phyloP scores from a whole-genome alignment of 257 asterid species.

The Leptodermis oblonga region DNA sequence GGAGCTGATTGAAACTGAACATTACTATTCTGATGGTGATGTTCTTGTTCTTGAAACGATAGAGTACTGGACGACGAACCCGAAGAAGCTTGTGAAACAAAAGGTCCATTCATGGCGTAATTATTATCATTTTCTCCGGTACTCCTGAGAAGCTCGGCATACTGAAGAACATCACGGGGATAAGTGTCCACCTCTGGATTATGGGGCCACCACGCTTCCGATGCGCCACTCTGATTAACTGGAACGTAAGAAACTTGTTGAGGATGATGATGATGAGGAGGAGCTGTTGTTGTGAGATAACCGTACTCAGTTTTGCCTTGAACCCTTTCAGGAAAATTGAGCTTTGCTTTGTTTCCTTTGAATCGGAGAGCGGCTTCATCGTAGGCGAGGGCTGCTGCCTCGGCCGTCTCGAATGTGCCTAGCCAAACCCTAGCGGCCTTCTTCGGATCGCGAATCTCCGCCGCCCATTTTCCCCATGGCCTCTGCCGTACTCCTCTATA shows the following conservation, averaged over 20 bases:
- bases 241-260: not conserved
- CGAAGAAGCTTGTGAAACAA: constrained; percentile 29
- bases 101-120: constrained; percentile 19
- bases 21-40: constrained; percentile 10
- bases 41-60: constrained; percentile 15
- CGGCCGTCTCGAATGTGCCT: constrained; percentile 69
- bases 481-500: constrained; percentile 82
- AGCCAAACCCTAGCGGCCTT: constrained; percentile 92
- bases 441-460: constrained; percentile 76
- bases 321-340: constrained; percentile 84
- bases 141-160: constrained; percentile 31
- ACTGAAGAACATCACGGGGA: constrained; percentile 24
- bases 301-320: constrained; percentile 38
- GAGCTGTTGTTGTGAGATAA: constrained; percentile 23
- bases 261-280: not conserved
- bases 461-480: constrained; percentile 96
- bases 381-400: constrained; percentile 77
- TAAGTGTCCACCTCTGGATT: not conserved
- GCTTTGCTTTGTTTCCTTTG: constrained; percentile 87
- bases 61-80: constrained; percentile 14
- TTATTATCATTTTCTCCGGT: constrained; percentile 11
- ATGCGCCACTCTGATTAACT: too few relatives aligned
- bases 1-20: constrained; percentile 29
- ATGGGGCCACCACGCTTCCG: too few relatives aligned
- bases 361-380: constrained; percentile 79